Percentiles rank a stretch among this genome's conserved stretches.
Conservation (phyloP, 805 yeast genomes). For the Torulaspora quercuum region DNA sequence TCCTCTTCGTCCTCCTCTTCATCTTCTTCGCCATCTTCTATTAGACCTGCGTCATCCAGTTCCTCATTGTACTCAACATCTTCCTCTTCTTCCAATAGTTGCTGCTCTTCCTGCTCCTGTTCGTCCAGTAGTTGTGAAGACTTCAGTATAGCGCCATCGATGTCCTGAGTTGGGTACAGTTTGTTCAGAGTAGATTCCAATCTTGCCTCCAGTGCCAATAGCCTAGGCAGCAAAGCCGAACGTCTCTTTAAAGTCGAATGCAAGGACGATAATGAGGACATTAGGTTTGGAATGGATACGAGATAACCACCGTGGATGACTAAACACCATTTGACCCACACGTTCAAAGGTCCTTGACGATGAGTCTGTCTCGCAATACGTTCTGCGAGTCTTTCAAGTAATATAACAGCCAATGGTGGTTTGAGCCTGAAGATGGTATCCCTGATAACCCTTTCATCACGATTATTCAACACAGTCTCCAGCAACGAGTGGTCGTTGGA, state of each 20-base stretch:
- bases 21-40: constrained; percentile 48
- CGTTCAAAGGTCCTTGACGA: constrained; percentile 48
- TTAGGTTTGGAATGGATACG: constrained; percentile 44
- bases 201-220: constrained; percentile 79
- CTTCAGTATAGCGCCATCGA: constrained; percentile 42
- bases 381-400: constrained; percentile 60
- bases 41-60: constrained; percentile 45
- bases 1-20: constrained; percentile 36
- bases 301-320: constrained; percentile 75
- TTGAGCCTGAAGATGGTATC: constrained; percentile 54
- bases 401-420: constrained; percentile 49
- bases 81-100: constrained; percentile 39
- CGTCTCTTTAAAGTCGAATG: constrained; percentile 64
- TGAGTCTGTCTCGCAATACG: constrained; percentile 56
- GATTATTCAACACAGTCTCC: constrained; percentile 68
- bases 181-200: constrained; percentile 66
- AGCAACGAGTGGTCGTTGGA: constrained; percentile 82
- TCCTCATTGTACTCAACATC: constrained; percentile 74
- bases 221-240: constrained; percentile 62
- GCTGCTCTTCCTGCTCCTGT: constrained; percentile 39
- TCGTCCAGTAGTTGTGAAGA: constrained; percentile 34
- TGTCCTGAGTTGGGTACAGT: constrained; percentile 45
- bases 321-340: constrained; percentile 88
- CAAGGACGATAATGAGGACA: constrained; percentile 56
- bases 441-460: constrained; percentile 51